Base-by-base conservation (phyloP, 306 rosid genomes). In the Prunus armeniaca region DNA sequence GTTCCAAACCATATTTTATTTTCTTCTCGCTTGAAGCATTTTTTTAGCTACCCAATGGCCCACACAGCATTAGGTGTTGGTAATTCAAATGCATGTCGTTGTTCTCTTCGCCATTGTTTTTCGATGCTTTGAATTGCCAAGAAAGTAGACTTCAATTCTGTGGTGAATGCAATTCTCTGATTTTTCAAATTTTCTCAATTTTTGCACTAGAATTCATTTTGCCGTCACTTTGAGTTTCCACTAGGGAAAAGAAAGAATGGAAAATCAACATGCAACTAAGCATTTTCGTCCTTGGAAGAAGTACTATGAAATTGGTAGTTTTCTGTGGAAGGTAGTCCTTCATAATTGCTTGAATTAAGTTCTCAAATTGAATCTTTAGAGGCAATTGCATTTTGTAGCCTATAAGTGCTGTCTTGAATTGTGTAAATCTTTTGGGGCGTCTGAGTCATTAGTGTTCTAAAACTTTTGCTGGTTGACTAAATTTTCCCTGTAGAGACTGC, bases 21-120 rank as follows among this genome's bases (percentile, higher is more conserved):
- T 52, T 54, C 28, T 65, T 24, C 25, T 52, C 57, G 20, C 19
- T 7, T n/a, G 65, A 32, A 50, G 17, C 70, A 52, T 61, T 72
- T n/a, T 72, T 75, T 20, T 41, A 19, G 73, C 32, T n/a, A 6
- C 34, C 11, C 22, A 51, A 56, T 25, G 41, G 22, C 20, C 67
- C 15, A 12, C 20, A 2, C 41, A 3, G 38, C 46, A 9, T 54
- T 63, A 45, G 61, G 61, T 52, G 69, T 24, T 55, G 47, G 5
- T 24, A 19, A 79, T n/a, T 55, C 41, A 6, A 64, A 76, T 82
- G 89, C 84, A 64, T 73, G 78, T 52, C 64, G 19, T 19, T 63
- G 25, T 61, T 71, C 25, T 69, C 68, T 28, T 52, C 34, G 17
- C 14, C 34, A 12, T 55, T 51, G 19, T 32, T 11, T 54, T 46